Evolutionary conservation across 2,329 filamentous ascomycete species (phyloP), one percentile per base, ranked within the genome.

Genomic region (Corniculantispora saksenae): DNA sequence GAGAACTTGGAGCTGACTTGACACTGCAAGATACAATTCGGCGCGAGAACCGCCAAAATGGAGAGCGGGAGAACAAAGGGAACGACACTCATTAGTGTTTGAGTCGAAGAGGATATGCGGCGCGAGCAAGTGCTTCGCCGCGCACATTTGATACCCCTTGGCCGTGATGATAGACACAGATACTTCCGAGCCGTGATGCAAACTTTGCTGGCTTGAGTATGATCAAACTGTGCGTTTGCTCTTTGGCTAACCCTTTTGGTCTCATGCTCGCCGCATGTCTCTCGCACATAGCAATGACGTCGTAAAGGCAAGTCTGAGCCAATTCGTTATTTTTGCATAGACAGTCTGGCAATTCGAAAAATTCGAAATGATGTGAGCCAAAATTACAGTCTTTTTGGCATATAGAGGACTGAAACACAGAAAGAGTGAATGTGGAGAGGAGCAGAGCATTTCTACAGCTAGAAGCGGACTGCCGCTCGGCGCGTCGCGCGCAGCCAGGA

Each of bases 31-130:
- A 93, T 94, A 65, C 92, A 95, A 77, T 95, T 95, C 72, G 92
- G 92, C 17, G 88, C 92, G 3, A 83, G 91, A 69, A 94, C 91
- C 3, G 92, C 92, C 17, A 95, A 94, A 80, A 94, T 94, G 88
- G 89, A 93, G 73, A 85, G 80, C 64, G 85, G 87, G 5, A 86
- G 82, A 71, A 85, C 85, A 15, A 93, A 90, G 71, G 91, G 91
- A 0, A 93, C 91, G 3, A 85, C 87, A 55, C 70, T 86, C 8
- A 81, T 89, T 66, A 50, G 47, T 45, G 54, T n/a, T 48, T 35
- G 29, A 48, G 23, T 10, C 32, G 32, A 10, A 8, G 13, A 21
- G 48, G 3, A 4, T 12, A 12, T 29, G n/a, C 2, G 7, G n/a
- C 2, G 21, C 29, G 47, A 51, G 57, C 57, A 51, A 60, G 59